A percentile compares a stretch with the other conserved stretches of the same genome.
These are phyloP conservation scores for Cordyceps pruinosa DNA, from an alignment of 2,329 filamentous ascomycete species.

Conservation along the genomic window DNA sequence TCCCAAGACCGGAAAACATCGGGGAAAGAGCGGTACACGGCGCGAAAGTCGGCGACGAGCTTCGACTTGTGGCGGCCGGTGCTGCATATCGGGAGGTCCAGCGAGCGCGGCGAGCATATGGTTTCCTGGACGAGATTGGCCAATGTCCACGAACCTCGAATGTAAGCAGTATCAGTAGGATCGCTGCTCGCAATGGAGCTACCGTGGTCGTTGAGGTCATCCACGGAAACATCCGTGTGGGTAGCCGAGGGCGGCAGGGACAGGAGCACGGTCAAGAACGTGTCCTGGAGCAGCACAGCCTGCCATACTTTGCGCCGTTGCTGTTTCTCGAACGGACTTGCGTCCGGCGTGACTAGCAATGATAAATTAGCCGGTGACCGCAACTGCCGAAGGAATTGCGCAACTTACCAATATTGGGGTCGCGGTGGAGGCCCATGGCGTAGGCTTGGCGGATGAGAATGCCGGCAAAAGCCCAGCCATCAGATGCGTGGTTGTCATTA, in stretches of 20 bases:
- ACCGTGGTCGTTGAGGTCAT: slow-evolving; percentile 62
- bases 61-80: slow-evolving; percentile 63
- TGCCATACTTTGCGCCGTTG: slow-evolving; percentile 76
- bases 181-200: slow-evolving; percentile 50
- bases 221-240: slow-evolving; percentile 71
- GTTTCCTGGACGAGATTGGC: slow-evolving; percentile 72
- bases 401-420: slow-evolving; percentile 60
- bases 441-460: slow-evolving; percentile 72
- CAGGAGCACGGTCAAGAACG: slow-evolving; percentile 70
- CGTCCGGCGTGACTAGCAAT: slow-evolving; percentile 52
- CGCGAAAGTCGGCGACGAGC: slow-evolving; percentile 61
- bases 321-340: slow-evolving; percentile 66
- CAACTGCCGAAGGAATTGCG: neutral
- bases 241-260: slow-evolving; percentile 72
- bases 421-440: slow-evolving; percentile 73
- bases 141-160: slow-evolving; percentile 70
- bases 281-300: slow-evolving; percentile 73
- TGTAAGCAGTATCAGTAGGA: slow-evolving; percentile 62
- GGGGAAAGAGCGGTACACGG: slow-evolving; percentile 67
- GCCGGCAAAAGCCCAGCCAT: slow-evolving; percentile 76
- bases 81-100: slow-evolving; percentile 64
- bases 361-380: neutral
- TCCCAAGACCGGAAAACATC: slow-evolving; percentile 64
- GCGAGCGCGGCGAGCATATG: slow-evolving; percentile 66
- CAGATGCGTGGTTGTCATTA: slow-evolving; percentile 77